A percentile compares a stretch with the other conserved stretches of the same genome.
Evolutionary conservation across 768 basidiomycete genomes (phyloP).

Genomic region (Termitomyces heimii): DNA sequence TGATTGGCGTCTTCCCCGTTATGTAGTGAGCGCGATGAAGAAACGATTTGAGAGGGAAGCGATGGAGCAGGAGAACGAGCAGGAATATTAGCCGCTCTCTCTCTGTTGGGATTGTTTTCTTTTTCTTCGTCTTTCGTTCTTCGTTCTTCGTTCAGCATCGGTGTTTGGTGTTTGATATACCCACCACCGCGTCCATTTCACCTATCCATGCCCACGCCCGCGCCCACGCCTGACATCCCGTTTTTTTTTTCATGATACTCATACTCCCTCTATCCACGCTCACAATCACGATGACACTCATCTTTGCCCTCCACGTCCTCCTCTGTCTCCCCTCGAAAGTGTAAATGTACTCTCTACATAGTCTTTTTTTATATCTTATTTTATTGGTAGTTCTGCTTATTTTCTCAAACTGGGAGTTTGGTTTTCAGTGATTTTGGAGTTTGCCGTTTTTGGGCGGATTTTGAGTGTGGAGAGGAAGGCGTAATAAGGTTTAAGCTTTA

Average conservation of each 20-base stretch:
- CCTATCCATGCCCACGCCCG: neutral
- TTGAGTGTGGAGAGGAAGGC: too few relatives aligned
- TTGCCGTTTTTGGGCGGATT: neutral
- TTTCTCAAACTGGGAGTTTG: neutral
- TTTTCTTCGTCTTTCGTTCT: neutral
- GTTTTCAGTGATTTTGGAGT: neutral
- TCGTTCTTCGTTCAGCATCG: neutral
- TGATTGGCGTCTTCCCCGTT: neutral
- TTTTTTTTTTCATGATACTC: neutral
- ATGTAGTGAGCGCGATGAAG: conserved; percentile 76
- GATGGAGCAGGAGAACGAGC: conserved; percentile 46
- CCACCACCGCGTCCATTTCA: neutral
- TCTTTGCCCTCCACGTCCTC: neutral
- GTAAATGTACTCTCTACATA: neutral
- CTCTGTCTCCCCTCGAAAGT: neutral
- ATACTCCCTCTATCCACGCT: neutral
- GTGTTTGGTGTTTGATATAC: neutral
- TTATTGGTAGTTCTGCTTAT: neutral
- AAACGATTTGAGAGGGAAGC: conserved; percentile 72
- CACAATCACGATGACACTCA: neutral
- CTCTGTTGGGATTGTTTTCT: neutral
- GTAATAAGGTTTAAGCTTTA: too few relatives aligned
- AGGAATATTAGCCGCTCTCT: neutral
- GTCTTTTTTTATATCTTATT: neutral
- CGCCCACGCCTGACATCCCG: neutral